Evolutionary conservation across 495 filamentous ascomycete species (phyloP).

Genomic region (Sordaria brevicollis): DNA sequence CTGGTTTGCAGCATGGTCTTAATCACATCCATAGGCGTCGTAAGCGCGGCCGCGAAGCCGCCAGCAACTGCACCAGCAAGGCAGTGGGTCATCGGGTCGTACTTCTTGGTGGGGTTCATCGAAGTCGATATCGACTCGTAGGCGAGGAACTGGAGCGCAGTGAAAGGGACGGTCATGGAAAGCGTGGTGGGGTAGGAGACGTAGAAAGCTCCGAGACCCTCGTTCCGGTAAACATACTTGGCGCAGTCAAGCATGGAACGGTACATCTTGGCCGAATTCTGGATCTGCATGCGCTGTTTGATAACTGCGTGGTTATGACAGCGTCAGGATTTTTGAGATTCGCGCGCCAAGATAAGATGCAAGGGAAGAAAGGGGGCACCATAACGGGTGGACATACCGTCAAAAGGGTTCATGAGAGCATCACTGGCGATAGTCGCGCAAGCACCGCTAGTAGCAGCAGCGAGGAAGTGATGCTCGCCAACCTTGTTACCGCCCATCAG

Average conservation of each 20-base stretch:
- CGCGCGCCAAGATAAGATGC: too few species aligned
- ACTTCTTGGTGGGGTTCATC: slow-evolving; percentile 74
- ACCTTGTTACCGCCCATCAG: slow-evolving; percentile 84
- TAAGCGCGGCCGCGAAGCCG: slow-evolving; percentile 84
- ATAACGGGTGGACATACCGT: slow-evolving; percentile 52
- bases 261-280: slow-evolving; percentile 77
- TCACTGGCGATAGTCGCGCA: slow-evolving; percentile 94
- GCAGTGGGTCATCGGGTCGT: slow-evolving; percentile 89
- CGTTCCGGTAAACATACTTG: slow-evolving; percentile 69
- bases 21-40: slow-evolving; percentile 93
- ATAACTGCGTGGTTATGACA: slow-evolving; percentile 58
- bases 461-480: slow-evolving; percentile 84
- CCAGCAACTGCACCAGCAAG: slow-evolving; percentile 85
- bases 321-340: not conserved
- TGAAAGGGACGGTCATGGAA: slow-evolving; percentile 98
- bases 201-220: slow-evolving; percentile 91
- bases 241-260: slow-evolving; percentile 78
- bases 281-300: slow-evolving; percentile 98
- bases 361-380: not conserved
- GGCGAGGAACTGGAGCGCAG: slow-evolving; percentile 88
- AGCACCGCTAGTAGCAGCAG: slow-evolving; percentile 84
- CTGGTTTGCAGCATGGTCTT: slow-evolving; percentile 95
- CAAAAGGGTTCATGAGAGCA: slow-evolving; percentile 98
- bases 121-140: slow-evolving; percentile 94
- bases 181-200: slow-evolving; percentile 97